Percentiles rank a stretch among this genome's conserved stretches.
Evolutionary conservation across 176 grass and related monocot genomes (phyloP).

Genomic region (Lolium multiflorum): DNA sequence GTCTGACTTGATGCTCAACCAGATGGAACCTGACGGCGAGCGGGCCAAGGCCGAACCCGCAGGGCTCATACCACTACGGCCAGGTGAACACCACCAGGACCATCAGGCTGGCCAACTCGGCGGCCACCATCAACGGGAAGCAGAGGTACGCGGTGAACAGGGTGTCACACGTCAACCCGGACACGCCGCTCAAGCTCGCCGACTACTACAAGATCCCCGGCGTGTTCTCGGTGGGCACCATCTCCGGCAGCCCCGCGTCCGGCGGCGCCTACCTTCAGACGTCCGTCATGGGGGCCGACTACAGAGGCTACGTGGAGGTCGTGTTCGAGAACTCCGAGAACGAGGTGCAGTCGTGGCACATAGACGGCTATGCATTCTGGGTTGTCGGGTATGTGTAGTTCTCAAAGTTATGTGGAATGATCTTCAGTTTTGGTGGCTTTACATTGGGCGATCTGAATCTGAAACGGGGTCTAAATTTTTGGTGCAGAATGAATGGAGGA

Average conservation of each 20-base stretch:
- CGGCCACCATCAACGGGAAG: conserved; percentile 72
- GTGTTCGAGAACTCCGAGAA: conserved; percentile 85
- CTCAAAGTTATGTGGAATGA: too few species aligned
- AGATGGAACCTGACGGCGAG: conserved; percentile 97
- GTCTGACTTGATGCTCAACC: neutral
- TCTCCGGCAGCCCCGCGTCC: conserved; percentile 53
- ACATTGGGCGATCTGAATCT: conserved; percentile 4
- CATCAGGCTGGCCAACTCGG: conserved; percentile 82
- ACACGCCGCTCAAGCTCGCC: conserved; percentile 90
- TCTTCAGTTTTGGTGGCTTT: neutral
- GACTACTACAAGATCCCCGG: conserved; percentile 92
- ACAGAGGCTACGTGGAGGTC: conserved; percentile 82
- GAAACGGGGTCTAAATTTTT: conserved; percentile 3
- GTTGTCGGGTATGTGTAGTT: conserved; percentile 75
- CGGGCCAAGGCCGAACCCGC: conserved; percentile 86
- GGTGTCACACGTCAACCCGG: conserved; percentile 62
- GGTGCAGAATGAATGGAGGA: conserved; percentile 84
- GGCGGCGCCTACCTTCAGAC: conserved; percentile 66
- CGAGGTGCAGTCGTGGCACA: conserved; percentile 88
- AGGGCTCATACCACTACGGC: conserved; percentile 96
- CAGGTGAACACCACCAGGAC: conserved; percentile 60
- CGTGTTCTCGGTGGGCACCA: conserved; percentile 68
- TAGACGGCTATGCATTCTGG: conserved; percentile 92
- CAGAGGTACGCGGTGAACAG: conserved; percentile 89
- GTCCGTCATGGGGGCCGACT: conserved; percentile 76